Base-by-base conservation (phyloP, 2,329 filamentous ascomycete genomes). In the Fulvia fulva region DNA sequence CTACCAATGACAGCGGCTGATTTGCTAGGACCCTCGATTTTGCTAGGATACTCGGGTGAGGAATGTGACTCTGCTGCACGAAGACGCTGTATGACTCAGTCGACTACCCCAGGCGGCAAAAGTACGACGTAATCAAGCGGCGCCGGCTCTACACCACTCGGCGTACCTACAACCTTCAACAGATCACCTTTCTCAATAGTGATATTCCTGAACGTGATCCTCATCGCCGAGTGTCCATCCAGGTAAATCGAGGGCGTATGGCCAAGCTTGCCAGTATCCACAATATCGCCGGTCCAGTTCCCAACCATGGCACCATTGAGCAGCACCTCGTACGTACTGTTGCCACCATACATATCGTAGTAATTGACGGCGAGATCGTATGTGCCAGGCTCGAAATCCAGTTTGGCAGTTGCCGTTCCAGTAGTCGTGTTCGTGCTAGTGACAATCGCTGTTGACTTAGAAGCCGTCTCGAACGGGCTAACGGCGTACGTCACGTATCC, bases 341-440 rank as follows among this genome's bases (percentile, higher is more conserved):
- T 77, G 0, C 87, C 86, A n/a, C 78, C 79, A 26, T 78, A 77
- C 7, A 86, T 58, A 65, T 90, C 85, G 63, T 81, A 89, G 67
- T 89, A 89, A 59, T 87, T 87, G 7, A 89, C 78, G 0, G 82
- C 85, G 2, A 90, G 59, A 63, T 87, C 80, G 62, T 89, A 90
- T 5, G 65, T 79, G 0, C 85, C 85, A 0, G 76, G 74, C 1
- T 76, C 70, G 53, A 81, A 81, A 0, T 73, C 65, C 1, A 87
- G 67, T 16, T 65, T 76, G 0, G 80, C 74, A 2, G 70, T 71
- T 0, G 79, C 84, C 0, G 76, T 80, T 4, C 81, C 83, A 0
- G 71, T 67, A 1, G 80, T 84, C 2, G 68, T 73, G 65, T 84
- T 86, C 9, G 76, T 75, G 1, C 69, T 71, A 0, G 83, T 86